Evolutionary conservation across 768 basidiomycete species (phyloP).

Genomic region (Suillus weaverae): DNA sequence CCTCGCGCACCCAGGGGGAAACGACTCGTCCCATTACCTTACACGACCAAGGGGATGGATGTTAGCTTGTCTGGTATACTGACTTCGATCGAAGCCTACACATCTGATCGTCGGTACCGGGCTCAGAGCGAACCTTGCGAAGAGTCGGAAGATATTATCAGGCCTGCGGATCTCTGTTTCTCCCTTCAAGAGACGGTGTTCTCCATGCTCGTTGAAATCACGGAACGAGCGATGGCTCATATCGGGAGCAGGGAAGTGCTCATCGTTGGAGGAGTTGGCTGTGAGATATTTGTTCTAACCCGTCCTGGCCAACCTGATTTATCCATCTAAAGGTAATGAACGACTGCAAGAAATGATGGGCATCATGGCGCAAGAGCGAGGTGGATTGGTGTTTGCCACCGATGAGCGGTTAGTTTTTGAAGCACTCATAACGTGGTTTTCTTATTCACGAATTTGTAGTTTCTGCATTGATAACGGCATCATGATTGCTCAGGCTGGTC

Average conservation of each 20-base stretch:
- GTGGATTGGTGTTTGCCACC: slow-evolving; percentile 88
- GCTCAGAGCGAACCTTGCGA: slow-evolving; percentile 39
- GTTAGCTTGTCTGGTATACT: slow-evolving; percentile 93
- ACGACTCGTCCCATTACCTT: slow-evolving; percentile 81
- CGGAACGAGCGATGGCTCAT: slow-evolving; percentile 98
- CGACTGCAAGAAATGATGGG: slow-evolving; percentile 99
- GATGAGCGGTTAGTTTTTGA: slow-evolving; percentile 75
- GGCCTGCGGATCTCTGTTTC: slow-evolving; percentile 95
- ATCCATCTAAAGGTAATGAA: slow-evolving; percentile 66
- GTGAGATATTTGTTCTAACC: slow-evolving; percentile 50
- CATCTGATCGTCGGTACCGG: slow-evolving; percentile 82
- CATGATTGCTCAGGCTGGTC: slow-evolving; percentile 98
- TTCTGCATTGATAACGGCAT: slow-evolving; percentile 99
- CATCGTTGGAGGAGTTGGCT: slow-evolving; percentile 99
- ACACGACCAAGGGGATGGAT: slow-evolving; percentile 99
- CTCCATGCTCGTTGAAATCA: slow-evolving; percentile 98
- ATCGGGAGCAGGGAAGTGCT: slow-evolving; percentile 94
- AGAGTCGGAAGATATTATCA: slow-evolving; percentile 67
- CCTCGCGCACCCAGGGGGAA: slow-evolving; percentile 60
- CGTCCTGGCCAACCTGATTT: neutral
- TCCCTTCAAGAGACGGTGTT: slow-evolving; percentile 96
- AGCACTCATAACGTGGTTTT: neutral
- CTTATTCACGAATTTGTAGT: slow-evolving; percentile 40
- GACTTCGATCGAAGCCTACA: slow-evolving; percentile 85
- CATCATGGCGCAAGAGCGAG: slow-evolving; percentile 90